Conservation (phyloP, 805 yeast species). For the Schwanniomyces sp. region DNA sequence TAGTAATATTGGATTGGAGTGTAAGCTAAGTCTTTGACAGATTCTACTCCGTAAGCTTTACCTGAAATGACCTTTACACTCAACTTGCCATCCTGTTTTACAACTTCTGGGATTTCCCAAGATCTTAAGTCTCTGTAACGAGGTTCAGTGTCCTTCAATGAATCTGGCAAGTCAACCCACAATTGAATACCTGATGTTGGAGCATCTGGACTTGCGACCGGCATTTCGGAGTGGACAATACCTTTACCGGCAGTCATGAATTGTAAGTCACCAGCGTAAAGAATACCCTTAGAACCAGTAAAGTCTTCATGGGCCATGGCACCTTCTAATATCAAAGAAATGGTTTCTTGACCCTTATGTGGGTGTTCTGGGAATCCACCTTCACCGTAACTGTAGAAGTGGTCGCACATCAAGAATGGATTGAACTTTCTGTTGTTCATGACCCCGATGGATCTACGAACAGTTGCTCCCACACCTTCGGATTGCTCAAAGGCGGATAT, state of each 20-base stretch:
- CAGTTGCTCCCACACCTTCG: constrained; percentile 89
- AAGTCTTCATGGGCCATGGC: constrained; percentile 59
- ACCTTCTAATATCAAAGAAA: constrained; percentile 32
- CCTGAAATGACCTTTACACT: constrained; percentile 77
- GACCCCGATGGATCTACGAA: constrained; percentile 78
- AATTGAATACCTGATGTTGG: constrained; percentile 69
- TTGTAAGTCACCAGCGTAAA: constrained; percentile 82
- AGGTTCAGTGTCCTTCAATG: constrained; percentile 63
- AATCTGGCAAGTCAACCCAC: constrained; percentile 82
- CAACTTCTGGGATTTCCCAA: constrained; percentile 68
- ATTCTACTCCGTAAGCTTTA: constrained; percentile 69
- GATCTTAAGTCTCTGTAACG: constrained; percentile 75
- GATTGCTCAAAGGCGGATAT: constrained; percentile 62
- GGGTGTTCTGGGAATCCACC: constrained; percentile 56
- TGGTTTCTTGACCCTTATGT: constrained; percentile 40
- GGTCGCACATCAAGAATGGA: constrained; percentile 82
- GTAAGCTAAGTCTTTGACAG: constrained; percentile 72
- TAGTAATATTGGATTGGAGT: constrained; percentile 79
- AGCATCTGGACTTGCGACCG: constrained; percentile 53
- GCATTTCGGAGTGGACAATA: constrained; percentile 85
- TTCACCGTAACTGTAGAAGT: constrained; percentile 62
- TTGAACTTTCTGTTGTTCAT: constrained; percentile 67
- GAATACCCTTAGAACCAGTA: constrained; percentile 77
- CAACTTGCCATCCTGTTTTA: constrained; percentile 61
- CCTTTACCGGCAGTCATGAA: constrained; percentile 95